These are phyloP conservation scores for Pichia inconspicua DNA, from an alignment of 1,139 yeast species.

Conservation along the genomic window DNA sequence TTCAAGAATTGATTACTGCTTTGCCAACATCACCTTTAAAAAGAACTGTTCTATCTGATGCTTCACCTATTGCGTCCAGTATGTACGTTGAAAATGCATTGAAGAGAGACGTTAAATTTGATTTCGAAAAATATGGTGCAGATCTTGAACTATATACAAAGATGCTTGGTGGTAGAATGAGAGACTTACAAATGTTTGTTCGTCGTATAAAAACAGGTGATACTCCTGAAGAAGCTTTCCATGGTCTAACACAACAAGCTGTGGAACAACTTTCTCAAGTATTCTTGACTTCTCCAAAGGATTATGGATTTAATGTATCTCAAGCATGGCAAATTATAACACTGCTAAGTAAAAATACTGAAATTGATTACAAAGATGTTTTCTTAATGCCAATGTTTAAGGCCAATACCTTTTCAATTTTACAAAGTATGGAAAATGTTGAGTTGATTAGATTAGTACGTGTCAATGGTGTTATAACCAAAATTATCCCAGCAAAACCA, in stretches of 20 bases:
- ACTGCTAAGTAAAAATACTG: constrained; percentile 42
- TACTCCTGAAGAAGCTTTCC: constrained; percentile 62
- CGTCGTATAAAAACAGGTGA: constrained; percentile 88
- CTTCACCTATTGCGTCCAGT: constrained; percentile 62
- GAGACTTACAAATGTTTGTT: constrained; percentile 84
- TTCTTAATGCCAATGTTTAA: constrained; percentile 59
- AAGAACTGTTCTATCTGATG: constrained; percentile 69
- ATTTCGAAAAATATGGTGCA: constrained; percentile 14
- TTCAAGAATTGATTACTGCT: constrained; percentile 57
- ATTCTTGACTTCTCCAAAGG: constrained; percentile 36
- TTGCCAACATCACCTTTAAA: constrained; percentile 86
- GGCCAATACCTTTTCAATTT: constrained; percentile 44
- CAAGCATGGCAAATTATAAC: constrained; percentile 87
- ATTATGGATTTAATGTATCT: constrained; percentile 55
- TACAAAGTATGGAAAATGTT: constrained; percentile 67
- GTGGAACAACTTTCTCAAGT: constrained; percentile 84
- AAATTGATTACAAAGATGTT: constrained; percentile 44
- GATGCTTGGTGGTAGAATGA: constrained; percentile 91
- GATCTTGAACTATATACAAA: constrained; percentile 49
- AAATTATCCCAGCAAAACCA: constrained; percentile 76
- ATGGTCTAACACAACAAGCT: constrained; percentile 75
- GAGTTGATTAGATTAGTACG: constrained; percentile 65
- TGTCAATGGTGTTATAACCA: constrained; percentile 65
- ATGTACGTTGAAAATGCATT: constrained; percentile 63
- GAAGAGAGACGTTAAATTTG: constrained; percentile 18